A percentile compares a stretch with the other conserved stretches of the same genome.
These are phyloP conservation scores for Agrocybe praecox DNA, from an alignment of 768 basidiomycete genomes.

Conservation along the genomic window DNA sequence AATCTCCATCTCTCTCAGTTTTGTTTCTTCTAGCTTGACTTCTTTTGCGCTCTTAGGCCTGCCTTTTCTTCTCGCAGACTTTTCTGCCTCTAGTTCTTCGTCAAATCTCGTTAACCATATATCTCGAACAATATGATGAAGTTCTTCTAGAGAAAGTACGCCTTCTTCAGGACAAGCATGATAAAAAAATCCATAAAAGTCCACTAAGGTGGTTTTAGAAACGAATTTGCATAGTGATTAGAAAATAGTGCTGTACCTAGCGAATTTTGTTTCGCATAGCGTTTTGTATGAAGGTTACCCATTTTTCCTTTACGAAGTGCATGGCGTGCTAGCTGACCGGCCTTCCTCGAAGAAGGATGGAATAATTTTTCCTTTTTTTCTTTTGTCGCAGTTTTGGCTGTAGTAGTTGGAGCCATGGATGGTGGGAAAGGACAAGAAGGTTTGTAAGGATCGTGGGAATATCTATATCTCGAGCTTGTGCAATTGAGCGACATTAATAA, in stretches of 20 bases:
- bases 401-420: slow-evolving; percentile 42
- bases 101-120: slow-evolving; percentile 79
- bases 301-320: slow-evolving; percentile 73
- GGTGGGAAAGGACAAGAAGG: slow-evolving; percentile 9
- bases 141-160: slow-evolving; percentile 59
- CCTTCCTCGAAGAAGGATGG: slow-evolving; percentile 85
- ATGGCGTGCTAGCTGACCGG: slow-evolving; percentile 69
- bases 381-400: slow-evolving; percentile 31
- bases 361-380: slow-evolving; percentile 77
- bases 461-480: not conserved
- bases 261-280: slow-evolving; percentile 55
- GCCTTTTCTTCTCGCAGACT: slow-evolving; percentile 65
- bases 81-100: slow-evolving; percentile 62
- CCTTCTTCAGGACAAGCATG: slow-evolving; percentile 66
- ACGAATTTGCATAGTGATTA: slow-evolving; percentile 2
- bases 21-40: slow-evolving; percentile 68
- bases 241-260: slow-evolving; percentile 42
- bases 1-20: slow-evolving; percentile 65
- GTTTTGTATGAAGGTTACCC: slow-evolving; percentile 53
- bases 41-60: slow-evolving; percentile 75
- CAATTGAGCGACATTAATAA: not conserved
- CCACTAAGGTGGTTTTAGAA: slow-evolving; percentile 42
- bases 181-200: slow-evolving; percentile 78
- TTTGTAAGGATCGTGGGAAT: slow-evolving; percentile 26
- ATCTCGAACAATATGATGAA: slow-evolving; percentile 66